Evolutionary conservation across 208 protist genomes (phyloP).

Genomic region (Acanthamoeba triangularis): DNA sequence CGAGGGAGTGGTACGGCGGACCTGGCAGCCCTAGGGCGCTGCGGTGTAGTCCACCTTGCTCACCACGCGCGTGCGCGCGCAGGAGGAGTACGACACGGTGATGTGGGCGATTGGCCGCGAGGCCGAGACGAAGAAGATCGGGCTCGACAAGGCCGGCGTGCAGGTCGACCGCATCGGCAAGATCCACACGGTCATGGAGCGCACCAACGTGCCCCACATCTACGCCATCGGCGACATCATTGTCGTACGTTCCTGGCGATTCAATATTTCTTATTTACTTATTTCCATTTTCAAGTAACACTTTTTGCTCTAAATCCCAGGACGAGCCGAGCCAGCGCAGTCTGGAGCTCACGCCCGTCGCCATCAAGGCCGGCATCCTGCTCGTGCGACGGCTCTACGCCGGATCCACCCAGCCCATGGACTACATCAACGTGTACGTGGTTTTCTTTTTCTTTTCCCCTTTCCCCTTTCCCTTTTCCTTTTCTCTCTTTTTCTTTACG

Average conservation of each 20-base stretch:
- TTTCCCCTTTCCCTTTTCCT: background rate
- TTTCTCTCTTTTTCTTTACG: too few species aligned
- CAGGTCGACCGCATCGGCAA: conserved; percentile 57
- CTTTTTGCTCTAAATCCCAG: background rate
- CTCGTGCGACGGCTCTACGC: conserved; percentile 90
- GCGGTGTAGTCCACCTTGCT: background rate
- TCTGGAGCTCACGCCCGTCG: conserved; percentile 94
- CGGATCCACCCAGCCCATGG: conserved; percentile 84
- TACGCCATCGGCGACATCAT: conserved; percentile 94
- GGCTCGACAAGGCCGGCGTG: conserved; percentile 88
- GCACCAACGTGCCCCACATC: conserved; percentile 92
- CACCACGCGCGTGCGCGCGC: background rate
- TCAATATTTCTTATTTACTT: background rate
- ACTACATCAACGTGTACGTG: conserved; percentile 85
- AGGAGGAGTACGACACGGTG: conserved; percentile 93
- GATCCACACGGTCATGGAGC: conserved; percentile 83
- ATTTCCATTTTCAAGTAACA: background rate
- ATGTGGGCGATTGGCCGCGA: conserved; percentile 93
- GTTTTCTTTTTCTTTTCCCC: background rate
- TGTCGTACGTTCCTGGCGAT: conserved; percentile 12
- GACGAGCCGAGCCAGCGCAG: conserved; percentile 32
- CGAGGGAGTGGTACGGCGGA: background rate
- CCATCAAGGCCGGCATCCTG: conserved; percentile 93
- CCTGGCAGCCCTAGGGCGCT: background rate
- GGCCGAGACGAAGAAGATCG: conserved; percentile 86